Evolutionary conservation across 257 asterid genomes (phyloP).

Genomic region (Nicotiana obtusifolia): DNA sequence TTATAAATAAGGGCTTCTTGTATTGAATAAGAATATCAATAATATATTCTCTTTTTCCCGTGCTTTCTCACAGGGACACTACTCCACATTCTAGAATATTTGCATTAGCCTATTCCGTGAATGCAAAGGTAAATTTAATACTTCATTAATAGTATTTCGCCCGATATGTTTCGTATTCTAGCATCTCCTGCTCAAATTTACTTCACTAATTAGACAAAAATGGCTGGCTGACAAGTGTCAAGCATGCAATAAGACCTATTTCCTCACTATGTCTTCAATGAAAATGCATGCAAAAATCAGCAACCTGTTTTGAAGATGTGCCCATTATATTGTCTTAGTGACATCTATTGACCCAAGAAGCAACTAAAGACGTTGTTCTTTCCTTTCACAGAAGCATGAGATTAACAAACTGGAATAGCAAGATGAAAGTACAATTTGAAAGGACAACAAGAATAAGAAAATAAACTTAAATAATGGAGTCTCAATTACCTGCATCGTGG

Average conservation of each 20-base stretch:
- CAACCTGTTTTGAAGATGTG: background rate
- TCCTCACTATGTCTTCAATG: background rate
- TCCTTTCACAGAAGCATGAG: background rate
- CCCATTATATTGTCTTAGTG: background rate
- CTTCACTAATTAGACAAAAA: background rate
- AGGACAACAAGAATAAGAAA: background rate
- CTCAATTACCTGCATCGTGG: slow-evolving; percentile 70
- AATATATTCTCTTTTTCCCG: too few relatives aligned
- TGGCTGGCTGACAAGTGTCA: background rate
- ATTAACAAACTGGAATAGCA: background rate
- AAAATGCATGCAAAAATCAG: background rate
- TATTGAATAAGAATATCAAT: too few relatives aligned
- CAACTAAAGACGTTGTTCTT: background rate
- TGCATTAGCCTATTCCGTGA: too few relatives aligned
- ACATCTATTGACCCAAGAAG: slow-evolving; percentile 2
- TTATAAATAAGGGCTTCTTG: too few relatives aligned
- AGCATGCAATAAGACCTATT: background rate
- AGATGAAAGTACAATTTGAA: background rate
- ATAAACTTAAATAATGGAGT: background rate
- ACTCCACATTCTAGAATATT: too few relatives aligned
- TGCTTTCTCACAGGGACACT: too few relatives aligned
- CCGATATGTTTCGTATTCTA: too few relatives aligned
- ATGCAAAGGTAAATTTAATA: too few relatives aligned
- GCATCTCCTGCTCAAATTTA: background rate
- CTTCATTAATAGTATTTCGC: too few relatives aligned